phyloP scores from a whole-genome alignment of 148 eudicot species.

The Bassia scoparia region DNA sequence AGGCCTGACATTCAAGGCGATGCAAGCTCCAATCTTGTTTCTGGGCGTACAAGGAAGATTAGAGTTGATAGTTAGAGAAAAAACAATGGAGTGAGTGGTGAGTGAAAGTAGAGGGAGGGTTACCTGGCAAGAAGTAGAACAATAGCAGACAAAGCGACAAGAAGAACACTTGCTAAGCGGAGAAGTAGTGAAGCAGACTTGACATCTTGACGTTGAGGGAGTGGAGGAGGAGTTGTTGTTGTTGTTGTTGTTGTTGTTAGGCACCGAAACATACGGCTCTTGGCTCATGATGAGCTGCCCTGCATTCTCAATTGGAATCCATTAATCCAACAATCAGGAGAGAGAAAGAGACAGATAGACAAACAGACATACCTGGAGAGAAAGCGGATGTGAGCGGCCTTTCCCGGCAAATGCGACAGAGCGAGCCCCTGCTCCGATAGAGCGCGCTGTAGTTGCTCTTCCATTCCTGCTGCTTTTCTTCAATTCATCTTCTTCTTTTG shows the following conservation, averaged over 20 bases:
- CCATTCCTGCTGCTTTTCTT: background rate
- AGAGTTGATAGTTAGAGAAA: background rate
- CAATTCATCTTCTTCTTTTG: no score
- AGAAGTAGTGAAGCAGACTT: slow-evolving; percentile 58
- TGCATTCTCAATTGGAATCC: slow-evolving; percentile 27
- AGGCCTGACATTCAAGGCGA: slow-evolving; percentile 62
- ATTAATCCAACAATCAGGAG: no score
- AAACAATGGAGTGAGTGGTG: no score
- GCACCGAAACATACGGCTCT: slow-evolving; percentile 73
- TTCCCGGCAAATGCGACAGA: slow-evolving; percentile 42
- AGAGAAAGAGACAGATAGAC: no score
- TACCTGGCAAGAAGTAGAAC: slow-evolving; percentile 91
- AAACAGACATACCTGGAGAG: slow-evolving; percentile 48
- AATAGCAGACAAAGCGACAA: slow-evolving; percentile 85
- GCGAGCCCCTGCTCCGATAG: slow-evolving; percentile 39
- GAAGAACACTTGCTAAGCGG: slow-evolving; percentile 75
- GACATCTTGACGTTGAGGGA: slow-evolving; percentile 53
- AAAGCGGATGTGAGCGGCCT: slow-evolving; percentile 77
- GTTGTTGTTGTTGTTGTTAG: slow-evolving; percentile 57
- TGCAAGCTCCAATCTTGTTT: slow-evolving; percentile 94
- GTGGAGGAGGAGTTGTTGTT: slow-evolving; percentile 37
- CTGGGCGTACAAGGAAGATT: slow-evolving; percentile 37
- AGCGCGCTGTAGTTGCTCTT: slow-evolving; percentile 39
- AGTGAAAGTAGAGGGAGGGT: background rate
- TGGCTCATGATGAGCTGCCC: slow-evolving; percentile 77